phyloP scores from a whole-genome alignment of 768 basidiomycete species.

The Boletellus sp. region DNA sequence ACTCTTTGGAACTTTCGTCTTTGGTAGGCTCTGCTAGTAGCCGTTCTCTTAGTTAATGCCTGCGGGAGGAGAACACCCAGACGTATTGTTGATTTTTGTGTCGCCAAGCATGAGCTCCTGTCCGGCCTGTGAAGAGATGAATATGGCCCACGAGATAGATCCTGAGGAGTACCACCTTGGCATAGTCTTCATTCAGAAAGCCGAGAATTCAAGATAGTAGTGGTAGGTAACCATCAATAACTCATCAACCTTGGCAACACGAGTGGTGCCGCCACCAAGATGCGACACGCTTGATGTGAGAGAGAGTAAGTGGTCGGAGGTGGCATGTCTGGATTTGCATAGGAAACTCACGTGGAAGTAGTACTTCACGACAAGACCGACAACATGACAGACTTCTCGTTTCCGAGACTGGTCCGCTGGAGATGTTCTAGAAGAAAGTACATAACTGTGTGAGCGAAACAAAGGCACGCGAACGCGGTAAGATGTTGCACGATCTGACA shows the following conservation, averaged over 20 bases:
- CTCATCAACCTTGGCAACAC: slow-evolving; percentile 14
- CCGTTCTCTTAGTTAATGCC: no score
- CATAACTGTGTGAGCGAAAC: slow-evolving; percentile 1
- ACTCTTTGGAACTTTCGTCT: no score
- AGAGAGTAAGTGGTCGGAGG: slow-evolving; percentile 71
- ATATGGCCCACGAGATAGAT: neutral
- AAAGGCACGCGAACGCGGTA: neutral
- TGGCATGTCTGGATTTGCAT: slow-evolving; percentile 80
- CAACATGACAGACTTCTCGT: slow-evolving; percentile 92
- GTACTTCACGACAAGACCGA: slow-evolving; percentile 85
- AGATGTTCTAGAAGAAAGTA: slow-evolving; percentile 46
- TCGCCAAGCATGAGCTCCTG: slow-evolving; percentile 77
- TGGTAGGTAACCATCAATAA: slow-evolving; percentile 77
- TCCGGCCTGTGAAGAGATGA: slow-evolving; percentile 55
- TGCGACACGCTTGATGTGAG: slow-evolving; percentile 68
- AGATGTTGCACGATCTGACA: slow-evolving; percentile 16
- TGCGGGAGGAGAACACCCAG: neutral
- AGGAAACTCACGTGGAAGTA: slow-evolving; percentile 78
- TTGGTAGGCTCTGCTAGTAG: no score
- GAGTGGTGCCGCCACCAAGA: slow-evolving; percentile 5
- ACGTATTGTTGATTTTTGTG: slow-evolving; percentile 80
- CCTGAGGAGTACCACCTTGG: slow-evolving; percentile 48
- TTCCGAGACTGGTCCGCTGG: slow-evolving; percentile 71
- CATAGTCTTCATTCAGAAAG: slow-evolving; percentile 90
- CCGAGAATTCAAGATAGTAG: slow-evolving; percentile 92